Conservation (phyloP, 352 stramenopile species). For the Phytophthora vignae region DNA sequence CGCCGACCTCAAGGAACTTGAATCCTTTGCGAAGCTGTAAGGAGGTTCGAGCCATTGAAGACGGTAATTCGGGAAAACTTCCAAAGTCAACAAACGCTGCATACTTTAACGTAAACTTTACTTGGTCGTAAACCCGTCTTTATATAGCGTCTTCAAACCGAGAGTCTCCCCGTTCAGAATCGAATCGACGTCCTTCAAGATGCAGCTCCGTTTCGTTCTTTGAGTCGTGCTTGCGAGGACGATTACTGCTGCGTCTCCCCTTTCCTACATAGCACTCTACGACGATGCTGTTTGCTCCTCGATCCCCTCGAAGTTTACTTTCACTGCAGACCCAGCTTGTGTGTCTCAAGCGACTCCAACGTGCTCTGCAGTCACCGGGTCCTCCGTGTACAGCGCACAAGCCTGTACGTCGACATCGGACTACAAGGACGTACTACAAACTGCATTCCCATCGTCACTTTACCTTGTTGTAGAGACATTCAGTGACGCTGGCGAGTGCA, state of each 20-base stretch:
- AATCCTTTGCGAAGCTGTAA: constrained; percentile 5
- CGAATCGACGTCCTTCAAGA: background rate
- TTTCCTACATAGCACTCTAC: background rate
- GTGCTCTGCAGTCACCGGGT: background rate
- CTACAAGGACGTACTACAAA: background rate
- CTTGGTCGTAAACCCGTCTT: too few species aligned
- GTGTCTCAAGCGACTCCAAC: background rate
- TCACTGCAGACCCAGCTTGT: background rate
- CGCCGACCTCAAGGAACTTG: background rate
- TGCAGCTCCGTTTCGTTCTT: background rate
- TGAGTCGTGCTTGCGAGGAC: background rate
- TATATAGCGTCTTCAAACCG: background rate
- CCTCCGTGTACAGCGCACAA: background rate
- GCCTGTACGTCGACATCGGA: background rate
- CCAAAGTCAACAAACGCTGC: background rate
- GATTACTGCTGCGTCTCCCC: background rate
- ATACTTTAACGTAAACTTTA: background rate
- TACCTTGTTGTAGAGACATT: background rate
- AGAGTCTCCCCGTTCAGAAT: background rate
- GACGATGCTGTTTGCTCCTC: background rate
- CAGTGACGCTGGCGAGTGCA: background rate
- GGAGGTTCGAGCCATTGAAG: too few species aligned
- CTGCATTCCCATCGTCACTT: background rate
- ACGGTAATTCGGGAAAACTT: too few species aligned
- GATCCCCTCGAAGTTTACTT: background rate